Evolutionary conservation across 306 rosid species (phyloP).

Genomic region (Acmispon strigosus): DNA sequence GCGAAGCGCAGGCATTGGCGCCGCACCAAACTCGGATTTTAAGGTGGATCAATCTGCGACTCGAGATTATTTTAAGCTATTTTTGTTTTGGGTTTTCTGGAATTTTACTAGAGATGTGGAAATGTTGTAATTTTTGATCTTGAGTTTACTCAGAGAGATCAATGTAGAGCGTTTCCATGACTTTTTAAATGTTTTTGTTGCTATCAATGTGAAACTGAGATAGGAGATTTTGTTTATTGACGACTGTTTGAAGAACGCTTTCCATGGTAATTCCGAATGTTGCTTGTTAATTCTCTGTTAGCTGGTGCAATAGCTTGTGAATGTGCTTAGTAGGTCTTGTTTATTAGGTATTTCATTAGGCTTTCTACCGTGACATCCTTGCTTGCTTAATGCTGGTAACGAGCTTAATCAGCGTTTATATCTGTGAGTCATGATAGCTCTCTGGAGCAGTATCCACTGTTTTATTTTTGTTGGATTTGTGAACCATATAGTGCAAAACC

Average conservation of each 20-base stretch:
- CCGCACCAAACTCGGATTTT: conserved; percentile 81
- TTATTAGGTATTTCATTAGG: neutral
- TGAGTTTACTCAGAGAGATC: neutral
- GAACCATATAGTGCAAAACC: neutral
- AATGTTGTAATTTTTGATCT: conserved; percentile 1
- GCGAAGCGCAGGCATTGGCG: conserved; percentile 96
- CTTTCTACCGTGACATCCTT: neutral
- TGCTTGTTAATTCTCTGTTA: neutral
- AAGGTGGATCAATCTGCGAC: conserved; percentile 23
- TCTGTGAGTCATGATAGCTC: neutral
- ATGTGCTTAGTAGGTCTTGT: neutral
- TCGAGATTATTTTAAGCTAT: neutral
- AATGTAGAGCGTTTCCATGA: conserved; percentile 1
- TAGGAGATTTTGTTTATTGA: neutral
- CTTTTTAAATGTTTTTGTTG: neutral
- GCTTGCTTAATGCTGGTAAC: neutral
- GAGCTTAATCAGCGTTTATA: neutral
- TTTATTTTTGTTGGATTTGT: neutral
- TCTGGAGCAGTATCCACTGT: neutral
- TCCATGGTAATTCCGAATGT: neutral
- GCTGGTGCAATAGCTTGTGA: neutral
- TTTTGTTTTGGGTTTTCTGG: neutral
- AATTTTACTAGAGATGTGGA: neutral
- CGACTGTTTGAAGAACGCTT: neutral
- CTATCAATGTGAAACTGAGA: neutral